These are phyloP conservation scores for Aspergillus aculeatinus DNA, from an alignment of 2,329 filamentous ascomycete genomes.

Conservation along the genomic window DNA sequence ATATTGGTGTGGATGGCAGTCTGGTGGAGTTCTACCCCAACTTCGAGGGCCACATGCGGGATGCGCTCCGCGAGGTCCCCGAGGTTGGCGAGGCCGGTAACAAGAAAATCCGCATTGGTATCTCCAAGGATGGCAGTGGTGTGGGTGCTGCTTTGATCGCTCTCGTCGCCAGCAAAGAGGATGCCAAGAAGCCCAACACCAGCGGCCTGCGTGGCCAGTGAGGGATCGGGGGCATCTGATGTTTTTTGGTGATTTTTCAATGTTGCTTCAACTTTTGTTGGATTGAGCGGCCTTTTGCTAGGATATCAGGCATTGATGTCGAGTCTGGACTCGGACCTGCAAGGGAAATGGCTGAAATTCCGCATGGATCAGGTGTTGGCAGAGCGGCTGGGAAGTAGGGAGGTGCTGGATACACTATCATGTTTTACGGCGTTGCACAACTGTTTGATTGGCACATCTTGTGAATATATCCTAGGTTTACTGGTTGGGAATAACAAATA, in stretches of 20 bases:
- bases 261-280: not conserved
- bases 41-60: slow-evolving; percentile 84
- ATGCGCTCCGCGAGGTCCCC: slow-evolving; percentile 73
- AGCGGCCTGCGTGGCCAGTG: not conserved
- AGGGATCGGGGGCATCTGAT: not conserved
- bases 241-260: not conserved
- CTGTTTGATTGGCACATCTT: not conserved
- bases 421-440: slow-evolving; percentile 7
- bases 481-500: not conserved
- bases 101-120: slow-evolving; percentile 85
- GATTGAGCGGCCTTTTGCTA: not conserved
- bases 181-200: slow-evolving; percentile 14
- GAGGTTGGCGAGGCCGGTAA: slow-evolving; percentile 77
- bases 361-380: slow-evolving; percentile 6
- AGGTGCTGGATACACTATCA: slow-evolving; percentile 1
- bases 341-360: not conserved
- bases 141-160: slow-evolving; percentile 96
- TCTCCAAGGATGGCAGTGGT: slow-evolving; percentile 93
- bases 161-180: slow-evolving; percentile 67
- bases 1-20: slow-evolving; percentile 92
- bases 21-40: slow-evolving; percentile 94
- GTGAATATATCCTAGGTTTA: slow-evolving; percentile 5
- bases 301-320: not conserved
- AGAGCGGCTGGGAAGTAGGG: slow-evolving; percentile 4
- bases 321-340: not conserved